A percentile compares a stretch with the other conserved stretches of the same genome.
Conservation (phyloP, 768 basidiomycete genomes). For the Thelephora aurantiotincta region DNA sequence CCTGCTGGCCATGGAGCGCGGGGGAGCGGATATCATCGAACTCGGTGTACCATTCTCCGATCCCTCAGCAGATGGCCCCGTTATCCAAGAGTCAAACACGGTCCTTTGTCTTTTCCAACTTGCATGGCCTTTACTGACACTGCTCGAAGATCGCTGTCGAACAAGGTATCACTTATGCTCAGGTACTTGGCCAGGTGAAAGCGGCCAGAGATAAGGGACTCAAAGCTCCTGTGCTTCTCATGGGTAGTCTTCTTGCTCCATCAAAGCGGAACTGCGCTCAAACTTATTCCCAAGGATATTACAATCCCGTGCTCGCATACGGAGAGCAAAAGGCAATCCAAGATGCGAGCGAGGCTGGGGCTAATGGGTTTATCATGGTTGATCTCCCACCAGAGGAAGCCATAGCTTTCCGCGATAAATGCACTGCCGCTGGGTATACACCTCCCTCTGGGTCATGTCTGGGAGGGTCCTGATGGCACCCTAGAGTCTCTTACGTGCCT, state of each 20-base stretch:
- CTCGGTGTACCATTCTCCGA: slow-evolving; percentile 94
- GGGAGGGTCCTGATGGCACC: background rate
- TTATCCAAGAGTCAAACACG: slow-evolving; percentile 89
- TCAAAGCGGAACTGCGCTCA: background rate
- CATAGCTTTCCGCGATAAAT: slow-evolving; percentile 78
- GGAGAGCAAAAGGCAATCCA: slow-evolving; percentile 90
- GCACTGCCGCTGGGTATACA: slow-evolving; percentile 62
- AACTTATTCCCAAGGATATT: slow-evolving; percentile 57
- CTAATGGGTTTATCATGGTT: slow-evolving; percentile 95
- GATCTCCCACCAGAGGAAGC: slow-evolving; percentile 98
- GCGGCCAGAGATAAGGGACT: slow-evolving; percentile 77
- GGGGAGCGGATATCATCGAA: slow-evolving; percentile 91
- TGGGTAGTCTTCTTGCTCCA: slow-evolving; percentile 37
- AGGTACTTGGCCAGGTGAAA: slow-evolving; percentile 57
- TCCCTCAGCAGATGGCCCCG: slow-evolving; percentile 90
- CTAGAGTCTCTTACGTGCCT: slow-evolving; percentile 87
- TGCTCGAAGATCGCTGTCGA: slow-evolving; percentile 61
- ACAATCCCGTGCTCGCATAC: slow-evolving; percentile 91
- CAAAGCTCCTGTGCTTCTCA: slow-evolving; percentile 77
- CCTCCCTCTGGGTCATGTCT: background rate
- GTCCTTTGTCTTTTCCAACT: slow-evolving; percentile 24
- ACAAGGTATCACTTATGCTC: slow-evolving; percentile 64
- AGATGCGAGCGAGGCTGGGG: slow-evolving; percentile 81
- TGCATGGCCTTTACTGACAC: background rate
- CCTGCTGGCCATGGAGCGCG: slow-evolving; percentile 83